Evolutionary conservation across 179 eudicot genomes (phyloP).

Genomic region (Spinacia oleracea): DNA sequence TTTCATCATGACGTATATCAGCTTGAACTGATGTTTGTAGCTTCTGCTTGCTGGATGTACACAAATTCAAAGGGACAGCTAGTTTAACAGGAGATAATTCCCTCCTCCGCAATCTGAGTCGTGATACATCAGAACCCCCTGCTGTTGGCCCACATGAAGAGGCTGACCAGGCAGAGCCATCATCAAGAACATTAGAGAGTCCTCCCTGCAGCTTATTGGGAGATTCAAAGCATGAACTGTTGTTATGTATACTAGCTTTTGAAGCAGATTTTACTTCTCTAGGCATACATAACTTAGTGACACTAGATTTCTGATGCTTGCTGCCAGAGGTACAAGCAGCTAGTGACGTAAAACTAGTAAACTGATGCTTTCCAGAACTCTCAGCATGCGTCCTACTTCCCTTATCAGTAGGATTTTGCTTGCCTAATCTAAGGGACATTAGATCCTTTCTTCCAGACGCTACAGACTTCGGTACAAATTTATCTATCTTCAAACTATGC

Average conservation of each 20-base stretch:
- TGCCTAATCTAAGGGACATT: constrained; percentile 11
- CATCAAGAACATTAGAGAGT: constrained; percentile 10
- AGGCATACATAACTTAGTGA: constrained; percentile 19
- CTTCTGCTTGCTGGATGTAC: background rate
- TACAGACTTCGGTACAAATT: constrained; percentile 20
- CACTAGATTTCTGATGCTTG: constrained; percentile 20
- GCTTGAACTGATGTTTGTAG: constrained; percentile 20
- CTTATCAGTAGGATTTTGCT: constrained; percentile 27
- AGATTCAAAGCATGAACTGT: constrained; percentile 25
- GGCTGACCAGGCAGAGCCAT: constrained; percentile 31
- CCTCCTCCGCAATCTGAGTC: constrained; percentile 24
- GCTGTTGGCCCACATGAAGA: constrained; percentile 25
- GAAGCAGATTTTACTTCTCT: constrained; percentile 20
- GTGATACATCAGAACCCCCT: constrained; percentile 28
- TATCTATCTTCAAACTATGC: constrained; percentile 24
- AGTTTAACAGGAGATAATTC: constrained; percentile 23
- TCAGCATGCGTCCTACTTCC: constrained; percentile 25
- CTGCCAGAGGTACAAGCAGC: constrained; percentile 19
- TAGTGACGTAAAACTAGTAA: background rate
- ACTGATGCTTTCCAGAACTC: constrained; percentile 29
- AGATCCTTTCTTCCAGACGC: constrained; percentile 28
- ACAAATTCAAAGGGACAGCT: background rate
- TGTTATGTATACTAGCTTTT: constrained; percentile 10
- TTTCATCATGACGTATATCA: constrained; percentile 23
- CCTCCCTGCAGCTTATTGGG: constrained; percentile 13